Percentiles rank a stretch among this genome's conserved stretches.
Conservation (phyloP, 495 filamentous ascomycete genomes). For the Penicillium goetzii region DNA sequence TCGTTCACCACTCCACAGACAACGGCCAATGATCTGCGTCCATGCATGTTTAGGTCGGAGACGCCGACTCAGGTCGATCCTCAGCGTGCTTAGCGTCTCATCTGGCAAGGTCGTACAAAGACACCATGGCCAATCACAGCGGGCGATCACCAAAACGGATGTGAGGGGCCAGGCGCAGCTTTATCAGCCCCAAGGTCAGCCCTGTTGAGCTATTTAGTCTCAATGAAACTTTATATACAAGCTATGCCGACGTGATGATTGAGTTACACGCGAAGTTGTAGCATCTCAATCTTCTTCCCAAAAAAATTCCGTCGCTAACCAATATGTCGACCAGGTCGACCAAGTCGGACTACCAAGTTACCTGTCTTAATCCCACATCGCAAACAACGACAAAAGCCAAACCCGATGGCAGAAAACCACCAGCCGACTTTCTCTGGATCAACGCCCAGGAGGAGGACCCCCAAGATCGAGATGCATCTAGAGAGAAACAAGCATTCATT, state of each 20-base stretch:
- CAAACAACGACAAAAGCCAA: not conserved
- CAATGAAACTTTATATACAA: not conserved
- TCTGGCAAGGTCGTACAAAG: not conserved
- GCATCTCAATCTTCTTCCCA: not conserved
- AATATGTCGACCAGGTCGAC: not conserved
- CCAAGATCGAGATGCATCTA: not conserved
- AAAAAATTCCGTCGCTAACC: not conserved
- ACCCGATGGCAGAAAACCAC: not conserved
- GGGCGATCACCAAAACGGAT: not conserved
- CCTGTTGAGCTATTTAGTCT: not conserved
- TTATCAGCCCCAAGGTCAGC: conserved; percentile 1
- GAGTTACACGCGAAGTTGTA: not conserved
- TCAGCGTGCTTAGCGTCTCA: not conserved
- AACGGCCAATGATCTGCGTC: not conserved
- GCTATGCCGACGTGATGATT: not conserved
- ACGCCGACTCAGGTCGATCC: conserved; percentile 1
- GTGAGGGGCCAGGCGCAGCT: not conserved
- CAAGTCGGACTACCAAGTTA: not conserved
- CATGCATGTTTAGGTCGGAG: not conserved
- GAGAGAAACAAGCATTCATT: conserved; percentile 7
- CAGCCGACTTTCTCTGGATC: conserved; percentile 6
- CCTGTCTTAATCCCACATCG: not conserved
- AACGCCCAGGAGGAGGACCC: conserved; percentile 4
- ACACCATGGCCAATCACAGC: not conserved
- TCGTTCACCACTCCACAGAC: not conserved